phyloP scores from a whole-genome alignment of 805 yeast genomes.

The Wickerhamiella alocasiicola region DNA sequence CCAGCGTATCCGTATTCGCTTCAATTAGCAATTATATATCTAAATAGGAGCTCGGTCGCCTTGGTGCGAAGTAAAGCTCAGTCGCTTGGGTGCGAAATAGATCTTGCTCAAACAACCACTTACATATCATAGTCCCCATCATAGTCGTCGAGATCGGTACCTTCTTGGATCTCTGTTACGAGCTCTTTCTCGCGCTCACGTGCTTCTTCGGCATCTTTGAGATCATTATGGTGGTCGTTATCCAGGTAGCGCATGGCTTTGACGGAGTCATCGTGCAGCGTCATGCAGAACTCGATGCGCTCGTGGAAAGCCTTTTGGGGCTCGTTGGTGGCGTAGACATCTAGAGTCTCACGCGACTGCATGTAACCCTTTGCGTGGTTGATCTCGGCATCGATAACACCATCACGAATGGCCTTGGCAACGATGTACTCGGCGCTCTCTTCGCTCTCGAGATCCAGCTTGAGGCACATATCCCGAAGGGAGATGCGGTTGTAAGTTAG shows the following conservation, averaged over 20 bases:
- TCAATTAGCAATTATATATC: too few relatives aligned
- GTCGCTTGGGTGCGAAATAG: too few relatives aligned
- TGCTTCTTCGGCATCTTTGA: slow-evolving; percentile 41
- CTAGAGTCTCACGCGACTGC: slow-evolving; percentile 77
- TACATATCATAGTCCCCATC: slow-evolving; percentile 29
- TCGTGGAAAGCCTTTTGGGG: slow-evolving; percentile 86
- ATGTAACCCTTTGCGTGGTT: slow-evolving; percentile 84
- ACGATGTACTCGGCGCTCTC: slow-evolving; percentile 95
- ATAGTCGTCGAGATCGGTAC: slow-evolving; percentile 32
- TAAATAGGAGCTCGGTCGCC: too few relatives aligned
- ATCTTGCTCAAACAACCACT: neutral
- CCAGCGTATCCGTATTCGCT: too few relatives aligned
- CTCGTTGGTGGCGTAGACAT: slow-evolving; percentile 72
- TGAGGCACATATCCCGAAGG: slow-evolving; percentile 83
- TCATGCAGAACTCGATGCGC: slow-evolving; percentile 84
- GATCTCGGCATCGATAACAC: slow-evolving; percentile 88
- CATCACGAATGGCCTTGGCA: slow-evolving; percentile 92
- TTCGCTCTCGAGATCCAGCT: slow-evolving; percentile 83
- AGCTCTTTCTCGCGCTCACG: slow-evolving; percentile 43
- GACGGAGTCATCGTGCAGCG: slow-evolving; percentile 81
- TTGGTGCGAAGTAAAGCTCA: too few relatives aligned
- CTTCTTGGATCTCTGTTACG: slow-evolving; percentile 34
- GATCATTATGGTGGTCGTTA: slow-evolving; percentile 38
- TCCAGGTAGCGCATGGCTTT: slow-evolving; percentile 88
- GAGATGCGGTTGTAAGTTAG: slow-evolving; percentile 84